Conservation (phyloP, 768 basidiomycete genomes). For the Rhodotorula toruloides region DNA sequence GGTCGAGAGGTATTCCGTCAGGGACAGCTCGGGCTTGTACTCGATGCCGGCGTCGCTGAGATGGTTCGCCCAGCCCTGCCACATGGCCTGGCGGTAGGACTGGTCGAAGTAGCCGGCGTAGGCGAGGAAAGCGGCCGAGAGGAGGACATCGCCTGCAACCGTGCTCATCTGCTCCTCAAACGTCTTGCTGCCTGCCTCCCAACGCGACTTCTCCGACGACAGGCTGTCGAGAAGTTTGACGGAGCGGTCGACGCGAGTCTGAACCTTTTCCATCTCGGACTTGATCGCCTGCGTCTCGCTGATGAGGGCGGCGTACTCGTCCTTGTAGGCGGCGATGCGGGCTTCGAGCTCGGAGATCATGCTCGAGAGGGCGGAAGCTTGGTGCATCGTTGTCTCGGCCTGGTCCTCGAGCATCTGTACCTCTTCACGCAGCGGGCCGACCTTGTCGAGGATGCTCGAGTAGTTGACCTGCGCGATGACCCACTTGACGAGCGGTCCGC, state of each 20-base stretch:
- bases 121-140: constrained; percentile 92
- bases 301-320: constrained; percentile 93
- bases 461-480: constrained; percentile 92
- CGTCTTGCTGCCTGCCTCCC: constrained; percentile 89
- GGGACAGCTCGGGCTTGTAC: constrained; percentile 84
- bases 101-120: constrained; percentile 99
- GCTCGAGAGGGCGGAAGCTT: constrained; percentile 78
- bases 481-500: constrained; percentile 98
- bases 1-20: constrained; percentile 92
- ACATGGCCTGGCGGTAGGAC: constrained; percentile 93
- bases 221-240: constrained; percentile 90
- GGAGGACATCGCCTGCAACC: constrained; percentile 90
- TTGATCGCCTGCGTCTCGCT: constrained; percentile 97
- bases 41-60: constrained; percentile 81
- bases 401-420: constrained; percentile 87
- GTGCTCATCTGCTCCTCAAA: constrained; percentile 99
- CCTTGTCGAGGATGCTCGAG: constrained; percentile 94
- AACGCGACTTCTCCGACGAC: constrained; percentile 87
- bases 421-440: constrained; percentile 91
- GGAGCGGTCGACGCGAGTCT: constrained; percentile 92
- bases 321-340: constrained; percentile 89
- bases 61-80: constrained; percentile 90
- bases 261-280: constrained; percentile 93
- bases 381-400: constrained; percentile 90
- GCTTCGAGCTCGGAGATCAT: constrained; percentile 89